phyloP scores from a whole-genome alignment of 2,329 filamentous ascomycete genomes.

The Penicillium sp. region DNA sequence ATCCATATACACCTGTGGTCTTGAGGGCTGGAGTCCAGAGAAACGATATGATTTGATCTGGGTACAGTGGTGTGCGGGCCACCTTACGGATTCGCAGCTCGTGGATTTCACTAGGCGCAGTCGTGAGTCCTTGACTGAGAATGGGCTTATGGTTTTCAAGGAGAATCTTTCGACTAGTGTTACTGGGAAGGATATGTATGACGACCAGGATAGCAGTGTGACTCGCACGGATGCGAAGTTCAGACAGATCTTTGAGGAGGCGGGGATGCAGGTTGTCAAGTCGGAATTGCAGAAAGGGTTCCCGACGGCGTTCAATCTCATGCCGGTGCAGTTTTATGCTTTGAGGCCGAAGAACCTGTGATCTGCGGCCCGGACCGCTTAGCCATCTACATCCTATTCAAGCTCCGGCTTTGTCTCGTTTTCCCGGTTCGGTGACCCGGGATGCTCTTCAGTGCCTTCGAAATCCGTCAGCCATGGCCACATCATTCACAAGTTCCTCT shows the following conservation, averaged over 20 bases:
- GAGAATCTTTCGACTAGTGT: constrained; percentile 66
- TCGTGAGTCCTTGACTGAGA: constrained; percentile 46
- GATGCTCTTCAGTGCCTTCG: too few relatives aligned
- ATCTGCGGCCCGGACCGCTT: too few relatives aligned
- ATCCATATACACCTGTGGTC: constrained; percentile 65
- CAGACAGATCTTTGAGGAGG: constrained; percentile 62
- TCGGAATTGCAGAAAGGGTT: constrained; percentile 72
- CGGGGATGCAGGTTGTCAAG: constrained; percentile 64
- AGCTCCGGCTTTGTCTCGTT: too few relatives aligned
- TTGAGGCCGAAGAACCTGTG: constrained; percentile 51
- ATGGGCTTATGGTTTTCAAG: constrained; percentile 64
- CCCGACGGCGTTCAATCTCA: constrained; percentile 57
- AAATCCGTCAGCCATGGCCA: too few relatives aligned
- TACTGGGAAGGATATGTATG: constrained; percentile 63
- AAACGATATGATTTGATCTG: constrained; percentile 74
- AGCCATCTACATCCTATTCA: too few relatives aligned
- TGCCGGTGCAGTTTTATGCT: constrained; percentile 75
- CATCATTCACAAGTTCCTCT: too few relatives aligned
- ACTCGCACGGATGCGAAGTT: constrained; percentile 74
- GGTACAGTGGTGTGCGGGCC: constrained; percentile 86
- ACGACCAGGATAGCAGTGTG: constrained; percentile 71
- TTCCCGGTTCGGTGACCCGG: too few relatives aligned
- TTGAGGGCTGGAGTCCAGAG: constrained; percentile 65
- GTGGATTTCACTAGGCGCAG: constrained; percentile 64
- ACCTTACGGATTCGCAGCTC: constrained; percentile 72